Percentiles rank a stretch among this genome's conserved stretches.
phyloP scores from a whole-genome alignment of 352 stramenopile genomes.

The Pythium myriotylum region DNA sequence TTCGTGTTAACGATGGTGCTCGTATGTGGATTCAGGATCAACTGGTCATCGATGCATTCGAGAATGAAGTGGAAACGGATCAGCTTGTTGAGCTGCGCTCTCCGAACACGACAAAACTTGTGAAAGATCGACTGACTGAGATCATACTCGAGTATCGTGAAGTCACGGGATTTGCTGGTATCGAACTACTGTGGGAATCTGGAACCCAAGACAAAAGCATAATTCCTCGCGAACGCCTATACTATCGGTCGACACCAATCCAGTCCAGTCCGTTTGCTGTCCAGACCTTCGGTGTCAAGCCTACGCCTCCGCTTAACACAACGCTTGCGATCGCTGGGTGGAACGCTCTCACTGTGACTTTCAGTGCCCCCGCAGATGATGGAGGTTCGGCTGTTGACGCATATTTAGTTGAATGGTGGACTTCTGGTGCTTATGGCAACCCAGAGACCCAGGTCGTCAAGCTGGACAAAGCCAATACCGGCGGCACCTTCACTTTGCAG shows the following conservation, averaged over 20 bases:
- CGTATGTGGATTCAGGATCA: conserved; percentile 82
- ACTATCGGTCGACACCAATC: conserved; percentile 70
- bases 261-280: conserved; percentile 68
- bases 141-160: conserved; percentile 93
- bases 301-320: conserved; percentile 43
- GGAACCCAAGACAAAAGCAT: conserved; percentile 85
- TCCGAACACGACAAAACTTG: conserved; percentile 20
- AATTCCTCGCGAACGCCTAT: conserved; percentile 88
- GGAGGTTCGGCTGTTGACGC: conserved; percentile 81
- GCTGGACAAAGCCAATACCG: conserved; percentile 71
- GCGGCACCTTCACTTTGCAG: conserved; percentile 81
- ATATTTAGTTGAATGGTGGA: conserved; percentile 92
- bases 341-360: conserved; percentile 83
- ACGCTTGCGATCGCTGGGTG: conserved; percentile 48
- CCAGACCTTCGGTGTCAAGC: conserved; percentile 53
- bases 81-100: conserved; percentile 21
- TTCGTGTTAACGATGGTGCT: conserved; percentile 83
- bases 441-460: conserved; percentile 86
- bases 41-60: conserved; percentile 87
- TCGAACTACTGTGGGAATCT: conserved; percentile 90
- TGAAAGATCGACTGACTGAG: conserved; percentile 30
- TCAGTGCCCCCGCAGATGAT: conserved; percentile 77
- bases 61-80: conserved; percentile 34
- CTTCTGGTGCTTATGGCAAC: conserved; percentile 44
- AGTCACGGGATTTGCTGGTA: conserved; percentile 82